Percentiles rank a stretch among this genome's conserved stretches.
Conservation (phyloP, 768 basidiomycete genomes). For the Hortiboletus flavorubellus region DNA sequence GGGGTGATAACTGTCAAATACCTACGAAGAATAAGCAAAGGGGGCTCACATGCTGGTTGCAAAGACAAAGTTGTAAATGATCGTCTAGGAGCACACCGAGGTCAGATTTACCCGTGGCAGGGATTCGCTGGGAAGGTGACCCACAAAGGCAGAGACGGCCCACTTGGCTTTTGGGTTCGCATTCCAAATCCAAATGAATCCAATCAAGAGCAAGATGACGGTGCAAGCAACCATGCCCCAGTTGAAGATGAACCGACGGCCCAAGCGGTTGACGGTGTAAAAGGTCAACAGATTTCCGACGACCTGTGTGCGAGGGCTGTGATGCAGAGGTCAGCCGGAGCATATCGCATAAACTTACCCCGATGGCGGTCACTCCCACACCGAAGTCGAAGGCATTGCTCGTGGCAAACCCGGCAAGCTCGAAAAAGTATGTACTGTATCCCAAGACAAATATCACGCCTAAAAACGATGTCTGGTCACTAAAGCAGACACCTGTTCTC, state of each 20-base stretch:
- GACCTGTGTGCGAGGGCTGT: slow-evolving; percentile 8
- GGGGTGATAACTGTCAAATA: background rate
- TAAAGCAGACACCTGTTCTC: background rate
- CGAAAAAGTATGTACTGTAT: slow-evolving; percentile 35
- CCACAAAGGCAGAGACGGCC: slow-evolving; percentile 23
- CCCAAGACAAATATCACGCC: slow-evolving; percentile 28
- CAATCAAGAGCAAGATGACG: slow-evolving; percentile 22
- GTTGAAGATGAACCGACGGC: slow-evolving; percentile 26
- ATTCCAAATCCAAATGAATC: slow-evolving; percentile 26
- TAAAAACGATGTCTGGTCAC: background rate
- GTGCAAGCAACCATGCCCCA: slow-evolving; percentile 28
- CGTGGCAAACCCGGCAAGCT: slow-evolving; percentile 32
- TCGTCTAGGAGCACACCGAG: slow-evolving; percentile 11
- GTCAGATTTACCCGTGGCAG: background rate
- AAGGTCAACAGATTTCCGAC: slow-evolving; percentile 27
- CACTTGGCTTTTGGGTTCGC: slow-evolving; percentile 15
- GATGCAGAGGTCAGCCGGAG: background rate
- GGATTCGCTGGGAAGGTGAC: background rate
- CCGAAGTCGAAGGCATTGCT: slow-evolving; percentile 33
- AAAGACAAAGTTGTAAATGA: slow-evolving; percentile 31
- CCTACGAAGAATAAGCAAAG: rapidly evolving
- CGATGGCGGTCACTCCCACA: slow-evolving; percentile 27
- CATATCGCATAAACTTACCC: slow-evolving; percentile 5
- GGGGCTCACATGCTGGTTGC: slow-evolving; percentile 25
- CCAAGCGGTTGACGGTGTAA: slow-evolving; percentile 22